phyloP scores from a whole-genome alignment of 1,284 basidiomycete genomes.

The Amylostereum areolatum region DNA sequence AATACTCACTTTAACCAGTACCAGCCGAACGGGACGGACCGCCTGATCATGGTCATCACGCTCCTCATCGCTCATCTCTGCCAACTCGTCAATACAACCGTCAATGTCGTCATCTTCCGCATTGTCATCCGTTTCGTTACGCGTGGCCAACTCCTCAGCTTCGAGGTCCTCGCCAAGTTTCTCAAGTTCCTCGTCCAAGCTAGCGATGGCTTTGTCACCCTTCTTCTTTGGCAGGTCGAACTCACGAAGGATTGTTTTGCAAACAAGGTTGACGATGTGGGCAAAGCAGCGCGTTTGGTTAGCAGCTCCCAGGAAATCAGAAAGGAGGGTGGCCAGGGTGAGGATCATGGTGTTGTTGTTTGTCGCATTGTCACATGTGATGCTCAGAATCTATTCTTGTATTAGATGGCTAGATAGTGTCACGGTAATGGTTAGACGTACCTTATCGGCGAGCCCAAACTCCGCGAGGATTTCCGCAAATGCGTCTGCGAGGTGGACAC shows the following conservation, averaged over 20 bases:
- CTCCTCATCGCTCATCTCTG: slow-evolving; percentile 3
- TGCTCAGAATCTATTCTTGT: too few relatives aligned
- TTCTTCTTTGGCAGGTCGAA: slow-evolving; percentile 11
- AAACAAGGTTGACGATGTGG: too few relatives aligned
- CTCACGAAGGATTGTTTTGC: slow-evolving; percentile 7
- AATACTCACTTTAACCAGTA: slow-evolving; percentile 13
- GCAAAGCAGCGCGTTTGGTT: too few relatives aligned
- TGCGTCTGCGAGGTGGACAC: too few relatives aligned
- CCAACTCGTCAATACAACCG: not conserved
- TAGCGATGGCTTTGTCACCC: not conserved
- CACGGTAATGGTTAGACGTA: too few relatives aligned
- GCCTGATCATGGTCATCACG: slow-evolving; percentile 3
- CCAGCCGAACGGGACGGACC: slow-evolving; percentile 9
- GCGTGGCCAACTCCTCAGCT: not conserved
- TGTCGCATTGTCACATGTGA: too few relatives aligned
- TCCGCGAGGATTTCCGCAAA: too few relatives aligned
- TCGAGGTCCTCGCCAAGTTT: not conserved
- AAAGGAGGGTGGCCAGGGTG: too few relatives aligned
- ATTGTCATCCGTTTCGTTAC: not conserved
- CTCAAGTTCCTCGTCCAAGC: slow-evolving; percentile 1
- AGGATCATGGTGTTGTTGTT: too few relatives aligned
- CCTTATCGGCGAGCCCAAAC: too few relatives aligned
- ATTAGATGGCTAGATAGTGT: too few relatives aligned
- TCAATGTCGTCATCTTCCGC: not conserved
- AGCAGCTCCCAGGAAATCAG: too few relatives aligned